Base-by-base conservation (phyloP, 2,329 filamentous ascomycete genomes). In the Cercospora nicotianae region DNA sequence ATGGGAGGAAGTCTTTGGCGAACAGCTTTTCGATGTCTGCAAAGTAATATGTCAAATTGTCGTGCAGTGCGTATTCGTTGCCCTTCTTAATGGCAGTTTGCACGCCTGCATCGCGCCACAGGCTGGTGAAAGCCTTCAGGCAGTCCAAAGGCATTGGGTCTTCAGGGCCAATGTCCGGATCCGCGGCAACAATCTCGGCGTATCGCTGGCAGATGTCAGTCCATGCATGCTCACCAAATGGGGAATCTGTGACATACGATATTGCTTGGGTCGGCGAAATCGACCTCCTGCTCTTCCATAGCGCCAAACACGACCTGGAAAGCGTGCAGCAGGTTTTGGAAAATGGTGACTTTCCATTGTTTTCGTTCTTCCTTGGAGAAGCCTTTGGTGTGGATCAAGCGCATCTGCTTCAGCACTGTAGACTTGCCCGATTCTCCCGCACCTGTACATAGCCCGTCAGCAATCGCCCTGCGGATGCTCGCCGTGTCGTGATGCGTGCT, bases 401-500 rank as follows among this genome's bases (percentile, higher is more conserved):
- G 94, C 95, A 99, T 98, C 85, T 98, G 94, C 84, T 98, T 98
- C 72, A 98, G 87, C 68, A 98, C 94, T 1, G 94, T 98, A 8
- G 94, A 97, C 82, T 98, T 98, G 72, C 94, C 92, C 67, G 91
- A 95, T 82, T 98, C 94, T 78, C 94, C 94, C 75, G 94, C 94
- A 80, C 94, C 94, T 97, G 67, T 57, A 64, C 61, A 58, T 28
- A 23, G 33, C 39, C 18, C 23, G 28, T 33, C 59, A 55, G 26
- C 30, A 10, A 9, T 61, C 26, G 16, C 16, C 5, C 31, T 16
- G 18, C 55, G 28, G n/a, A 28, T 58, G 1, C 30, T 33, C 53
- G 53, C 26, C 53, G 26, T 33, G 13, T 31, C 3, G 53, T 48
- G 53, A 33, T 55, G 55, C 39, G 23, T 61, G 30, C 73, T 39